Evolutionary conservation across 352 stramenopile species (phyloP).

Genomic region (Pythium guiyangense): DNA sequence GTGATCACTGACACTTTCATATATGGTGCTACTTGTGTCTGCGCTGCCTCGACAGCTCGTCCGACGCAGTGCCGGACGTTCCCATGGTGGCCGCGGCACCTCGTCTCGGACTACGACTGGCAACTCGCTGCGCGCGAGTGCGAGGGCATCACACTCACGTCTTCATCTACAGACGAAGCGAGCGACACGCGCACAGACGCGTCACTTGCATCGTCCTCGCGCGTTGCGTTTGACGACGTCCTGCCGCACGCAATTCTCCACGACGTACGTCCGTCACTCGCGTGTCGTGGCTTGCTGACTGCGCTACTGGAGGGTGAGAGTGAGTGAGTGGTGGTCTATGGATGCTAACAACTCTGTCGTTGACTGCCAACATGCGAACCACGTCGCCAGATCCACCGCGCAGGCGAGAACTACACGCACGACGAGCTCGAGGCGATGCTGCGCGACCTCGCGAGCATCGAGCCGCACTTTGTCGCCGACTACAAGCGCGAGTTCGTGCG

Average conservation of each 20-base stretch:
- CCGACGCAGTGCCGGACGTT: constrained; percentile 81
- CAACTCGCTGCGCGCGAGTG: constrained; percentile 49
- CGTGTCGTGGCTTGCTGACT: not conserved
- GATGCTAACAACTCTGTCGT: not conserved
- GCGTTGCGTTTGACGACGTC: constrained; percentile 46
- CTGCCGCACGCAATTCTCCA: constrained; percentile 56
- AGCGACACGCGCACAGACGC: too few species aligned
- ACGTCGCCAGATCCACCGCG: constrained; percentile 50
- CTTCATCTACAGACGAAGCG: not conserved
- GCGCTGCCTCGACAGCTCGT: constrained; percentile 23
- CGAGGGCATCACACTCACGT: constrained; percentile 42
- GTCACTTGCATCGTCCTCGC: not conserved
- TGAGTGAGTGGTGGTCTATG: not conserved
- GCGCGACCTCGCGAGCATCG: too few species aligned
- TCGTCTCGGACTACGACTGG: too few species aligned
- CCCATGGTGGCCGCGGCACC: constrained; percentile 82
- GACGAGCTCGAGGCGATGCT: too few species aligned
- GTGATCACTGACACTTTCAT: too few species aligned
- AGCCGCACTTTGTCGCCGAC: too few species aligned
- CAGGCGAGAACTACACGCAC: too few species aligned
- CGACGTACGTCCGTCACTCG: constrained; percentile 33
- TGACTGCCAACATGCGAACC: not conserved
- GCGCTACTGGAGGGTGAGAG: not conserved
- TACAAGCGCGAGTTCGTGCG: too few species aligned
- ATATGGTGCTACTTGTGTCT: not conserved